Evolutionary conservation across 2,329 filamentous ascomycete genomes (phyloP), one percentile per base, ranked within the genome.

Genomic region (Rachicladosporium sp.): DNA sequence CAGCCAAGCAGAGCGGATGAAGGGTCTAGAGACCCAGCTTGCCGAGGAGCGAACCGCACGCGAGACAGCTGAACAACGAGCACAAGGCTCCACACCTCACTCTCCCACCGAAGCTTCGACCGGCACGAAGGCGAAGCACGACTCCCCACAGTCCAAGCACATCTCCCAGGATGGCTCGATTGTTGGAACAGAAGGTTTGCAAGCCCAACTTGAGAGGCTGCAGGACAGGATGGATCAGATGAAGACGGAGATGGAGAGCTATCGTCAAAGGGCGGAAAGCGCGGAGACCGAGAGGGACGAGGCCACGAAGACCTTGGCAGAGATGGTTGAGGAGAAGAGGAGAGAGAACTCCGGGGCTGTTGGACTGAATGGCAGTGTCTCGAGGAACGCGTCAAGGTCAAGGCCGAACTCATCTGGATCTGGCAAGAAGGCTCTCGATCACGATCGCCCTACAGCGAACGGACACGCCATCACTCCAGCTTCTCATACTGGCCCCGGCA

Each of bases 321-420:
- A 94, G 56, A 91, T 96, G 85, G 79, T 95, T 9, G 70, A 84
- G 50, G 80, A 81, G 48, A 81, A 95, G 41, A 76, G 87, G 38
- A 71, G 69, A 50, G 78, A 87, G 50, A 76, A 78, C 50, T 74
- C 74, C 48, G 70, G 66, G 23, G 64, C 57, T 46, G 66, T 63
- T 48, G 63, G 61, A 27, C 66, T 61, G 32, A 51, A 50, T 37
- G 36, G 41, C 34, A 50, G 42, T 27, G 21, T 15, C 29, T 51
- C 23, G 10, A 41, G 29, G 29, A 45, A 31, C 41, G 35, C 36
- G 10, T 43, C 46, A 13, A 36, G 38, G 4, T 37, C 39, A 10
- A 34, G 34, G 29, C 15, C 15, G 15, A 19, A 19, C 15, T 19
- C 15, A 5, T 19, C 15, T 19, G 15, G 15, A 19, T 19, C 15